These are phyloP conservation scores for Dactylonectria estremocensis DNA, from an alignment of 2,329 filamentous ascomycete genomes.

Conservation along the genomic window DNA sequence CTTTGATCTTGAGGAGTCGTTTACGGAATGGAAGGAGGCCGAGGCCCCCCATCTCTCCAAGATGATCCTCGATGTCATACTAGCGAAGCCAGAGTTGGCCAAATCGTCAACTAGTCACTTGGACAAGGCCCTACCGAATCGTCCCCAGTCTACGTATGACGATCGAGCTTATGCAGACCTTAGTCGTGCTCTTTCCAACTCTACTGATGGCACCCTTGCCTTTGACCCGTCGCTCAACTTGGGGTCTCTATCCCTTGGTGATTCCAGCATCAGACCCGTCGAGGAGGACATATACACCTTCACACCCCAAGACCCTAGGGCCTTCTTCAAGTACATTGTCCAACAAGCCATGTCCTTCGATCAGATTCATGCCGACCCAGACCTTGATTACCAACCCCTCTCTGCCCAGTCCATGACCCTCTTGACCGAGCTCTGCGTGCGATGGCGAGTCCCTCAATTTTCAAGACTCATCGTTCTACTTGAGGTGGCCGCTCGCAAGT, in stretches of 20 bases:
- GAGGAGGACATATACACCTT: conserved; percentile 85
- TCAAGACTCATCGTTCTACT: conserved; percentile 86
- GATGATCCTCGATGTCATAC: conserved; percentile 93
- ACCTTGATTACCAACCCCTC: conserved; percentile 67
- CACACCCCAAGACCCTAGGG: conserved; percentile 87
- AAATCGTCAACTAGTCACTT: conserved; percentile 77
- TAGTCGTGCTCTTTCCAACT: conserved; percentile 65
- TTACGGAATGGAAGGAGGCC: conserved; percentile 91
- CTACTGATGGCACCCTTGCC: conserved; percentile 59
- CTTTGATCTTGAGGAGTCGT: conserved; percentile 91
- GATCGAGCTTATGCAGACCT: conserved; percentile 70
- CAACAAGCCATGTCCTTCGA: conserved; percentile 81
- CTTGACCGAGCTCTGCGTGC: conserved; percentile 85
- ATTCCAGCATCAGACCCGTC: conserved; percentile 66
- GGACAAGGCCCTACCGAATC: conserved; percentile 71
- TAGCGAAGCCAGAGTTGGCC: conserved; percentile 86
- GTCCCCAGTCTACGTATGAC: conserved; percentile 62
- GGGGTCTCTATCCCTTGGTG: conserved; percentile 74
- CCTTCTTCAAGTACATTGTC: conserved; percentile 87
- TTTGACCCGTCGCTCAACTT: conserved; percentile 80
- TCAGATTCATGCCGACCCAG: conserved; percentile 68
- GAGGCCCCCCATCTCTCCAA: conserved; percentile 90
- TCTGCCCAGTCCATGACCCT: conserved; percentile 87
- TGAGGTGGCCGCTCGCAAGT: conserved; percentile 89
- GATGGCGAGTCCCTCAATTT: conserved; percentile 91